phyloP scores from a whole-genome alignment of 2,329 filamentous ascomycete species.

The Orbilia quercus region DNA sequence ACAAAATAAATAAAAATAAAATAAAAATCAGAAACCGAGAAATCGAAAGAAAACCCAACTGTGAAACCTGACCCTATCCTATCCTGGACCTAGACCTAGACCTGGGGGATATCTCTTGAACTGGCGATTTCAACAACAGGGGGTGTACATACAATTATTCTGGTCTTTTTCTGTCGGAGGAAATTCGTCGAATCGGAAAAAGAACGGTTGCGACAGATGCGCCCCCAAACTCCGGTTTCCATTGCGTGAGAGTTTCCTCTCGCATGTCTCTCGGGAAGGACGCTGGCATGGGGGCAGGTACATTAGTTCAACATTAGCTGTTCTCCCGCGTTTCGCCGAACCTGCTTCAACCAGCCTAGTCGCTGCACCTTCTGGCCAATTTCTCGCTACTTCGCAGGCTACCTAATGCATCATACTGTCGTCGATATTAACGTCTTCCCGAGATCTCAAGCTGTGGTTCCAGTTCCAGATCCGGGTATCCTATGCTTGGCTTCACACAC shows the following conservation, averaged over 20 bases:
- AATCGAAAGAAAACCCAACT: too few relatives aligned
- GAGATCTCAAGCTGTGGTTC: background rate
- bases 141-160: too few relatives aligned
- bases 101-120: background rate
- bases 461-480: conserved; percentile 25
- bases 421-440: conserved; percentile 11
- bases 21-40: too few relatives aligned
- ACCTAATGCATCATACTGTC: conserved; percentile 43
- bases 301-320: too few relatives aligned
- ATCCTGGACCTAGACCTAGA: conserved; percentile 28
- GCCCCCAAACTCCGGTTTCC: conserved; percentile 52
- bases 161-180: conserved; percentile 17
- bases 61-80: too few relatives aligned
- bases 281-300: conserved; percentile 45
- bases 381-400: conserved; percentile 27
- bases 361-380: conserved; percentile 12
- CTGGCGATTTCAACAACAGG: conserved; percentile 22
- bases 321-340: conserved; percentile 54
- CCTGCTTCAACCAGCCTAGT: conserved; percentile 50
- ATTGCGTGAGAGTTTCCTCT: conserved; percentile 55
- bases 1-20: conserved; percentile 34
- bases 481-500: conserved; percentile 30
- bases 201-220: conserved; percentile 35
- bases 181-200: conserved; percentile 54
- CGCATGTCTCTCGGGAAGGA: conserved; percentile 27